Conservation (phyloP, 1,139 yeast genomes). For the Scheffersomyces titani region DNA sequence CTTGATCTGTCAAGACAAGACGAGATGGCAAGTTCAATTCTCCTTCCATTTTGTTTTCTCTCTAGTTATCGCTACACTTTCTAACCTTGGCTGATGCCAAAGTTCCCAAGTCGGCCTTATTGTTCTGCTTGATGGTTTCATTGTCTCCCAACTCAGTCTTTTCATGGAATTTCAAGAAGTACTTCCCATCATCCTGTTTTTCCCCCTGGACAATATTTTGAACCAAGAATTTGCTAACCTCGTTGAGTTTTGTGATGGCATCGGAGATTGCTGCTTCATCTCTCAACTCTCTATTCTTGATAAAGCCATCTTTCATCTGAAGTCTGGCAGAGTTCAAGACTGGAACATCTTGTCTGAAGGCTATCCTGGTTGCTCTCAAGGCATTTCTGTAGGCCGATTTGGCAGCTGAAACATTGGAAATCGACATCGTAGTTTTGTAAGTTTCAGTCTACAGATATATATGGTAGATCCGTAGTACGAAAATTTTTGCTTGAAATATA, state of each 20-base stretch:
- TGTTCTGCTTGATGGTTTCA: conserved; percentile 47
- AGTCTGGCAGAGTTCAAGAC: conserved; percentile 64
- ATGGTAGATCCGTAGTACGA: neutral
- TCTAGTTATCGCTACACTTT: conserved; percentile 17
- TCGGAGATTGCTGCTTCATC: conserved; percentile 44
- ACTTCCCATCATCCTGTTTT: conserved; percentile 47
- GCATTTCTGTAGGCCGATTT: conserved; percentile 66
- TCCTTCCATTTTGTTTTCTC: neutral
- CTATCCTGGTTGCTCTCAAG: conserved; percentile 67
- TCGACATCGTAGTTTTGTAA: neutral
- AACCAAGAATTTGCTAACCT: conserved; percentile 66
- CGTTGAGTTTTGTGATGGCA: conserved; percentile 64
- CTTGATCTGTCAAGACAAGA: neutral
- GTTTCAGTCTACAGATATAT: neutral
- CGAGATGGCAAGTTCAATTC: neutral
- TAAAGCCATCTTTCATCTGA: conserved; percentile 64
- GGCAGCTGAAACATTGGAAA: conserved; percentile 21
- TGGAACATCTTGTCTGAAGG: conserved; percentile 58
- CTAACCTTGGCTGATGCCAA: conserved; percentile 41
- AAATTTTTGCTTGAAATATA: neutral
- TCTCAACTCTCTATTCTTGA: conserved; percentile 26
- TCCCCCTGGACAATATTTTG: conserved; percentile 85
- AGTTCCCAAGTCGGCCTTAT: conserved; percentile 38
- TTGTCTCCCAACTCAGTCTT: conserved; percentile 92
- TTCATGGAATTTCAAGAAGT: conserved; percentile 68